Conservation (phyloP, 2,329 filamentous ascomycete species). For the Pseudogymnoascus destructans region DNA sequence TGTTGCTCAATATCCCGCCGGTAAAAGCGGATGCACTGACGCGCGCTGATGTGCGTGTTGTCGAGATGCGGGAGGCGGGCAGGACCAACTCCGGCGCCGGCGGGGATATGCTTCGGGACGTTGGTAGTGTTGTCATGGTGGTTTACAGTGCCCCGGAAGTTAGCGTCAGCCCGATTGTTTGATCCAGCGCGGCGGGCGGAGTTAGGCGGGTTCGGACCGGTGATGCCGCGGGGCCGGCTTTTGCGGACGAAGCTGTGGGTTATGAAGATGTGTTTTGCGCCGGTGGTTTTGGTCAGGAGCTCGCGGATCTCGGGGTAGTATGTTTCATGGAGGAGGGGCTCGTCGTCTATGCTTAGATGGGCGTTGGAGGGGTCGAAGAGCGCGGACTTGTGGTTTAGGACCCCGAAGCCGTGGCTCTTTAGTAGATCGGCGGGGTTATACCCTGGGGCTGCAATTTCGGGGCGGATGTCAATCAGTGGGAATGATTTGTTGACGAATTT, state of each 20-base stretch:
- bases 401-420: neutral
- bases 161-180: neutral
- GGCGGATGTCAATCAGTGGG: neutral
- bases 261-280: neutral
- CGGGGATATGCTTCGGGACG: neutral
- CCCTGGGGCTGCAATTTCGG: neutral
- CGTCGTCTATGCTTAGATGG: neutral
- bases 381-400: neutral
- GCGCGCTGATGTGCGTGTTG: neutral
- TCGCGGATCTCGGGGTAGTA: neutral
- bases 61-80: neutral
- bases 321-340: neutral
- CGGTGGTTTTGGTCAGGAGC: neutral
- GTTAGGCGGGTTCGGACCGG: neutral
- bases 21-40: neutral
- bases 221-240: neutral
- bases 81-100: neutral
- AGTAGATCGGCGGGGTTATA: neutral
- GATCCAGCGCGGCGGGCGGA: neutral
- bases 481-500: neutral
- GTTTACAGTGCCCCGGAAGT: neutral
- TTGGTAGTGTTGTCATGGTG: neutral
- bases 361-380: slow-evolving; percentile 1
- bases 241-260: neutral
- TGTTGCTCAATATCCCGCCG: neutral